phyloP scores from a whole-genome alignment of 2,329 filamentous ascomycete genomes.

The Paecilomyces fulvus region DNA sequence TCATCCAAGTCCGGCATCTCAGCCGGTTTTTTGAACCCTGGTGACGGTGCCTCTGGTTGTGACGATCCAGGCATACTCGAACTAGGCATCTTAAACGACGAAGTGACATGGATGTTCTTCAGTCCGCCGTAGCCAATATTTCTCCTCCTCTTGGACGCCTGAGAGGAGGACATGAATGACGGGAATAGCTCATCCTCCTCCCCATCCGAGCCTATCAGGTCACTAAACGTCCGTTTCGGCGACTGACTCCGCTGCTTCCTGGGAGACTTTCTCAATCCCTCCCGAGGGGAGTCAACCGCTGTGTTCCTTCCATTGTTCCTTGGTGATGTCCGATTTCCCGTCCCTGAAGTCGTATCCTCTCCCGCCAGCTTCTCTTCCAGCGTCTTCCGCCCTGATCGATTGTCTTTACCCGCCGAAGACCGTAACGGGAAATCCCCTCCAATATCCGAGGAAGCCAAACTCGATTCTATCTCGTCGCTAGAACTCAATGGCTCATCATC shows the following conservation, averaged over 20 bases:
- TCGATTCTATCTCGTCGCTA: slow-evolving; percentile 17
- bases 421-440: background rate
- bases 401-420: background rate
- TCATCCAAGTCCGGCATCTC: background rate
- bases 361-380: slow-evolving; percentile 16
- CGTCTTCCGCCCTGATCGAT: slow-evolving; percentile 4
- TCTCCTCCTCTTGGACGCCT: slow-evolving; percentile 11
- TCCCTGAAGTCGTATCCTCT: background rate
- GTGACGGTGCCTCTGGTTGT: slow-evolving; percentile 4
- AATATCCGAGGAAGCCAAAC: background rate
- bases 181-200: slow-evolving; percentile 1
- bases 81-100: slow-evolving; percentile 7
- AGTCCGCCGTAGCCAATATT: slow-evolving; percentile 11
- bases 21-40: slow-evolving; percentile 4
- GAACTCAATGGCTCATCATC: slow-evolving; percentile 29
- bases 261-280: background rate
- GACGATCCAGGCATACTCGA: slow-evolving; percentile 8
- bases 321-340: background rate
- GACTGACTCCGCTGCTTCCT: background rate
- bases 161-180: slow-evolving; percentile 6
- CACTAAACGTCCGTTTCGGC: slow-evolving; percentile 2
- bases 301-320: slow-evolving; percentile 1
- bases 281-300: background rate
- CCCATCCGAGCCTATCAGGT: slow-evolving; percentile 1
- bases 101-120: slow-evolving; percentile 7